Evolutionary conservation across 768 basidiomycete species (phyloP), one percentile per base, ranked within the genome.

Genomic region (Mrakia frigida): DNA sequence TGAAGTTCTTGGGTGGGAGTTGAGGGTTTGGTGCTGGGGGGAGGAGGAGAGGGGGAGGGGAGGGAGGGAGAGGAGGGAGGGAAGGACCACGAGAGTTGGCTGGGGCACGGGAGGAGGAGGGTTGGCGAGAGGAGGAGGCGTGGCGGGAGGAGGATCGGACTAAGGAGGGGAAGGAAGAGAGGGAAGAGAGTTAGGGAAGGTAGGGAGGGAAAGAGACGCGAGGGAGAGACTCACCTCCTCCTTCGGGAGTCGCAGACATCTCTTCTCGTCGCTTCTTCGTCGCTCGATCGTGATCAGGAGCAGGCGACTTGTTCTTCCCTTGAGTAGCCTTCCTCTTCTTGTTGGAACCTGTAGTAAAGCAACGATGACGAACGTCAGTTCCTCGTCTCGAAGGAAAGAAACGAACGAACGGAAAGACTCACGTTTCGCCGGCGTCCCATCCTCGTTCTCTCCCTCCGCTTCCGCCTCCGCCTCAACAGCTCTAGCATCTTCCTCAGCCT

Each of bases 1-100:
- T 67, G 69, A 78, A 78, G 28, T 61, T 28, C 23, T 69, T 70
- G 31, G 74, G 39, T 56, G n/a, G 52, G 59, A 70, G 52, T 21
- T 43, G 68, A 93, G 33, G 94, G 94, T 80, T 92, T 90, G 81
- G 96, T 96, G 73, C 96, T 91, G 78, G 90, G 91, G 52, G 92
- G 89, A 81, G 94, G 92, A 46, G 52, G 37, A 60, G 21, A 11
- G 68, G 9, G 35, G 53, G 2, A 6, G 33, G 60, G 28, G 70
- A 59, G 70, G 37, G 60, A 46, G 43, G 33, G 0, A 28, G 59
- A 11, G 75, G 28, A 35, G 18, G 50, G 37, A 50, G 10, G 16
- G 75, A 39, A 16, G 31, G 35, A 80, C 63, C 37, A 0, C 31
- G 63, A 3, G 61, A 50, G 33, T n/a, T 33, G 25, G 71, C 25